Evolutionary conservation across 441 rosid genomes (phyloP), one percentile per base, ranked within the genome.

Genomic region (Codiaeum variegatum): DNA sequence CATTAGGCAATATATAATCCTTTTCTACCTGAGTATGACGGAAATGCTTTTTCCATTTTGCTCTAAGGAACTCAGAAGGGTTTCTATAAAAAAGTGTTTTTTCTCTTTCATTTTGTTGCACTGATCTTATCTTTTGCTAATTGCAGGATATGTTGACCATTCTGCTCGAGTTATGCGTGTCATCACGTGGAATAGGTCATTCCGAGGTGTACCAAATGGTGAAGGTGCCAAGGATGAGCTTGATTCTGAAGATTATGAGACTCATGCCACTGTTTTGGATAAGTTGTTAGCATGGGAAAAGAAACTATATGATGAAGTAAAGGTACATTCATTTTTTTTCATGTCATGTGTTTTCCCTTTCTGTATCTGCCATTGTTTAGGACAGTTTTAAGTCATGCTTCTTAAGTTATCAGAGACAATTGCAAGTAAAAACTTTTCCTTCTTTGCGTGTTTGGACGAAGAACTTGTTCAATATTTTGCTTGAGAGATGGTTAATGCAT

Each of bases 271-370:
- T 54, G 89, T 94, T 66, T 88, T 94, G 88, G 98, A 94, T 77
- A 94, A 94, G 76, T 83, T 94, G 83, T 81, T 92, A 62, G 98
- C 98, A 0, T 94, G 98, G 98, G 97, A 94, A 46, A 94, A 92
- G 73, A 94, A 94, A 85, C 95, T 94, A 47, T 94, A 94, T 60
- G 97, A 94, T 62, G 97, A 94, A 89, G 97, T 94, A 8, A 94
- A 89, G 98, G 98, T 94, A 74, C 29, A 23, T 42, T 11, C 23
- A 54, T 54, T 34, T 65, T 36, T 5, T 65, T 24, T 69, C 51
- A 67, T 60, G 44, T 18, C 15, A 9, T 75, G 24, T 60, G 58
- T 40, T 47, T 46, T 6, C 6, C 9, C 9, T 3, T 31, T 21
- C 38, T 28, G 5, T 13, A 51, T 29, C 23, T 59, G 36, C 21